Evolutionary conservation across 768 basidiomycete species (phyloP).

Genomic region (Pulveroboletus sp.): DNA sequence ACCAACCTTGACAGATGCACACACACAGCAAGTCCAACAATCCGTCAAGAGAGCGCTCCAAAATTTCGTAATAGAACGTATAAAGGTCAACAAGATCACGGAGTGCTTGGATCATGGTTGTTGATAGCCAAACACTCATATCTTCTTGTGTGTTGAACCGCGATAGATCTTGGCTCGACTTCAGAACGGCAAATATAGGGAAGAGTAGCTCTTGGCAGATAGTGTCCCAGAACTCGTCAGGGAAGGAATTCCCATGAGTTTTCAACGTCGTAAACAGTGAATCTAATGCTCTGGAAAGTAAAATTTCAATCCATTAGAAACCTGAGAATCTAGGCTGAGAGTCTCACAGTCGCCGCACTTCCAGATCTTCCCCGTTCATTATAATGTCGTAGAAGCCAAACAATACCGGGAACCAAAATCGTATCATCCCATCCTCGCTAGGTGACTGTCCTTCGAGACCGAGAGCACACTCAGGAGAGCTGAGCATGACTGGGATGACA

Average conservation of each 20-base stretch:
- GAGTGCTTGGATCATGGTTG: conserved; percentile 97
- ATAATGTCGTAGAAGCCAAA: conserved; percentile 99
- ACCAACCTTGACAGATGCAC: conserved; percentile 96
- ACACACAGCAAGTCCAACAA: conserved; percentile 88
- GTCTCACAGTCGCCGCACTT: conserved; percentile 91
- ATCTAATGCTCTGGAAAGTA: conserved; percentile 74
- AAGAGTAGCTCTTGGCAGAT: conserved; percentile 94
- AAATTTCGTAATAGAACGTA: conserved; percentile 88
- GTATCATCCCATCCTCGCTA: conserved; percentile 85
- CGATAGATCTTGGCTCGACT: conserved; percentile 86
- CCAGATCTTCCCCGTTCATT: conserved; percentile 98
- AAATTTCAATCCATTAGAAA: conserved; percentile 7
- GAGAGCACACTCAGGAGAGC: conserved; percentile 63
- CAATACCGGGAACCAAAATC: conserved; percentile 93
- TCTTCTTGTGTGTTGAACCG: conserved; percentile 96
- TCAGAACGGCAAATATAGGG: conserved; percentile 95
- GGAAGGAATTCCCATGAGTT: conserved; percentile 78
- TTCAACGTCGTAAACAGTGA: conserved; percentile 93
- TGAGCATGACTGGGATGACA: conserved; percentile 87
- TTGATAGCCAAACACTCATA: conserved; percentile 99
- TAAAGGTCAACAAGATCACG: conserved; percentile 94
- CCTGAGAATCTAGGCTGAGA: neutral
- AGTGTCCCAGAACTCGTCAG: conserved; percentile 96
- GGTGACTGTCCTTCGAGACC: conserved; percentile 31
- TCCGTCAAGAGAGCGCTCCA: conserved; percentile 91